These are phyloP conservation scores for Acer campestre DNA, from an alignment of 345 rosid species.

Conservation along the genomic window DNA sequence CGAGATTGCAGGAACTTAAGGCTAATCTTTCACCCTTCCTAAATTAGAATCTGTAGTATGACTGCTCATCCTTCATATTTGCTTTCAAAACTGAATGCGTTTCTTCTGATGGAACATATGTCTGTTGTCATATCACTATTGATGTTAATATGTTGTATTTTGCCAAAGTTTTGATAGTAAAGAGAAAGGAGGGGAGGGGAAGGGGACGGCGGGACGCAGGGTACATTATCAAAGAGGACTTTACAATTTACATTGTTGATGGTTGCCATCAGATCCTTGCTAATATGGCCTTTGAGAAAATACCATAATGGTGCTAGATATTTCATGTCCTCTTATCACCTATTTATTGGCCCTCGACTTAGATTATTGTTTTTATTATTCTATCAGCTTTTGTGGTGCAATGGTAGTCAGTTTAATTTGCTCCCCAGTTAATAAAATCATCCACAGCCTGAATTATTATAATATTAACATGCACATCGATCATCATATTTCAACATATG, in stretches of 20 bases:
- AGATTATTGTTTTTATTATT: neutral
- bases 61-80: neutral
- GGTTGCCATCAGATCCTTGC: neutral
- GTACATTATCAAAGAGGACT: neutral
- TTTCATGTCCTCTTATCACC: neutral
- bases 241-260: conserved; percentile 4
- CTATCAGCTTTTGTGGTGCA: neutral
- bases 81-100: neutral
- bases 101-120: neutral
- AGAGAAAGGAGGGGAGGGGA: neutral
- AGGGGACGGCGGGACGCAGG: neutral
- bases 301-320: neutral
- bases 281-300: neutral
- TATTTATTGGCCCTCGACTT: neutral
- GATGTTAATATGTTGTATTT: neutral
- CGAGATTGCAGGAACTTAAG: conserved; percentile 98
- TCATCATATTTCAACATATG: neutral
- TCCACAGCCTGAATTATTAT: neutral
- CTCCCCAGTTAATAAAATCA: neutral
- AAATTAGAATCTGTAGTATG: neutral
- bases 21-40: conserved; percentile 13
- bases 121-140: neutral
- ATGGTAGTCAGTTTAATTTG: neutral
- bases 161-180: neutral
- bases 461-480: neutral